Percentiles rank a stretch among this genome's conserved stretches.
phyloP scores from a whole-genome alignment of 164 flowering plant genomes.

The Euptelea pleiosperma region DNA sequence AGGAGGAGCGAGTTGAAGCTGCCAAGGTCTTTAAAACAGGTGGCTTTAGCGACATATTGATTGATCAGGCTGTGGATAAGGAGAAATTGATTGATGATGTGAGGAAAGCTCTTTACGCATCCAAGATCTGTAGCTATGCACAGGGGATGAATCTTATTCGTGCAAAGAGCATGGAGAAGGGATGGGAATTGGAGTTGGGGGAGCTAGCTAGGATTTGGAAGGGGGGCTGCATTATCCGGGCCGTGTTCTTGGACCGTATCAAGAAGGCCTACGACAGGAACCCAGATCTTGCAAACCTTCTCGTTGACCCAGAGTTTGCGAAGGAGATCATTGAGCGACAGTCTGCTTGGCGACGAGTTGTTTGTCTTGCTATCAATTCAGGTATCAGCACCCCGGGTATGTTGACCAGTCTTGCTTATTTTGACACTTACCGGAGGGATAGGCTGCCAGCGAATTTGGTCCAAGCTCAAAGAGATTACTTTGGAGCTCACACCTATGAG shows the following conservation, averaged over 20 bases:
- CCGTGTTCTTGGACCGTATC: conserved; percentile 62
- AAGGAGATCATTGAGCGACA: conserved; percentile 64
- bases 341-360: conserved; percentile 65
- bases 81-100: conserved; percentile 58
- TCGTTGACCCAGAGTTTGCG: conserved; percentile 68
- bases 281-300: conserved; percentile 55
- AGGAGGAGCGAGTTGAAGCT: conserved; percentile 67
- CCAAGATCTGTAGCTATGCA: conserved; percentile 75
- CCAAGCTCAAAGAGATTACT: conserved; percentile 71
- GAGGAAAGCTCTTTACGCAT: conserved; percentile 62
- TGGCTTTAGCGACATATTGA: conserved; percentile 36
- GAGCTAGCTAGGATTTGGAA: conserved; percentile 77
- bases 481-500: conserved; percentile 81
- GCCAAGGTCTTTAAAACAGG: conserved; percentile 49
- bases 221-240: conserved; percentile 71
- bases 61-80: conserved; percentile 49
- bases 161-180: conserved; percentile 66
- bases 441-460: conserved; percentile 71
- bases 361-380: conserved; percentile 56
- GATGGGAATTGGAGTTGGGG: conserved; percentile 59
- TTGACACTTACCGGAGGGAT: conserved; percentile 57
- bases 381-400: conserved; percentile 71
- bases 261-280: conserved; percentile 71
- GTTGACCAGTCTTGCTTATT: conserved; percentile 66
- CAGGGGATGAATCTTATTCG: conserved; percentile 75